A percentile compares a stretch with the other conserved stretches of the same genome.
phyloP scores from a whole-genome alignment of 176 grass and related monocot genomes.

The Neostapfia colusana region DNA sequence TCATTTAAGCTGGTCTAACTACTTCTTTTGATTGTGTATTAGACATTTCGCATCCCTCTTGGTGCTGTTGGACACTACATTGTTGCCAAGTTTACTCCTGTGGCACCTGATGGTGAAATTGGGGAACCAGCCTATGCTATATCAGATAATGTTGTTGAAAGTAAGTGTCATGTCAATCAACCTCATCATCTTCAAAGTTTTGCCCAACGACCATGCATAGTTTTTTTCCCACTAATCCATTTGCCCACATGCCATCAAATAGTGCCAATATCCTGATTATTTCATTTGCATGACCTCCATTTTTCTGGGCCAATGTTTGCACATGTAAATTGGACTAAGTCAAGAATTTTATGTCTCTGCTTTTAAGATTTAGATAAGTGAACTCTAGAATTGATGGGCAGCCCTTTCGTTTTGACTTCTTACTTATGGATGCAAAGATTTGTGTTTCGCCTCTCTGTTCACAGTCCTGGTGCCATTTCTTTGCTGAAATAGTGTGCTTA shows the following conservation, averaged over 20 bases:
- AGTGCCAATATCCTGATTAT: background rate
- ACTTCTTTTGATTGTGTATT: constrained; percentile 31
- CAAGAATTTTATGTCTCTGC: background rate
- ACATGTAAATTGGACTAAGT: background rate
- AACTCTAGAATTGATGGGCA: background rate
- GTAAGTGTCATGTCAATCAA: constrained; percentile 52
- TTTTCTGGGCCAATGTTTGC: constrained; percentile 21
- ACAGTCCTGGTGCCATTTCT: constrained; percentile 9
- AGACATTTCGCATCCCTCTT: constrained; percentile 90
- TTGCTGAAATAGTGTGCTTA: constrained; percentile 19
- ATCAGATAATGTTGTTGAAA: constrained; percentile 75
- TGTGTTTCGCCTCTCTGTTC: constrained; percentile 31
- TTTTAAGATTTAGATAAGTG: background rate
- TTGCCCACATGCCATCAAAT: background rate
- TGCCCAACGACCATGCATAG: background rate
- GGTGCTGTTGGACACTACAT: constrained; percentile 74
- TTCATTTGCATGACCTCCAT: constrained; percentile 1
- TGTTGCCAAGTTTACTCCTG: constrained; percentile 89
- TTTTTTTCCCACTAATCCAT: background rate
- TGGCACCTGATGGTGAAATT: constrained; percentile 82
- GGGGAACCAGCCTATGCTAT: constrained; percentile 81
- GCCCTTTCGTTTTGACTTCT: constrained; percentile 3
- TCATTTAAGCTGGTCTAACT: constrained; percentile 31
- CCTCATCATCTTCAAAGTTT: background rate
- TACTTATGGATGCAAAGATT: constrained; percentile 13